Evolutionary conservation across 352 stramenopile genomes (phyloP), one percentile per base, ranked within the genome.

Genomic region (Lagenidium sp.): DNA sequence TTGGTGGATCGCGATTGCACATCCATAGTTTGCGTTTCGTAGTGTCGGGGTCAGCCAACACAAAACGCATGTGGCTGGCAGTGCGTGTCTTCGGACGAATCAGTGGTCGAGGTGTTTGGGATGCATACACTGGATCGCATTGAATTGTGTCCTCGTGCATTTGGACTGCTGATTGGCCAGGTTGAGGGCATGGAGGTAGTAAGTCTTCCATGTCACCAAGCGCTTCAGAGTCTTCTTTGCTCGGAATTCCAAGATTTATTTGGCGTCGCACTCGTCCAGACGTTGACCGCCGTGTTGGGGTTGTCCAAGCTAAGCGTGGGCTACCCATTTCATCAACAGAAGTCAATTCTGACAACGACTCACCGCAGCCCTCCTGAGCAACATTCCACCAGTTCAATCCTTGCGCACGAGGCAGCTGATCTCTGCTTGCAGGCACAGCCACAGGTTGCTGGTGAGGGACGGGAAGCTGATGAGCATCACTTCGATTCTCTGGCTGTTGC

Each of bases 171-270:
- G 30, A 26, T 57, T 41, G 18, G 11, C 3, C 10, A n/a, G n/a
- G n/a, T n/a, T n/a, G n/a, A n/a, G 71, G 77, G 18, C 57, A 57
- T 6, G 69, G 68, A 18, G 70, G 58, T 4, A 88, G 37, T 18
- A 91, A 22, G 26, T 88, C 76, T 43, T 87, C 72, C 35, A 85
- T 78, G 35, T 82, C 70, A 2, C 44, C 53, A 36, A 82, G 6
- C 3, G 68, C 42, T 4, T 73, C 60, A 2, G 55, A 63, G 40
- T 78, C 56, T 23, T 82, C 68, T 1, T 54, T 43, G 40, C 42
- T 25, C 13, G n/a, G 41, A 35, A 4, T 16, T n/a, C 24, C 26
- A 18, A 53, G 31, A 30, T 47, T 24, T 15, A 53, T 11, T 18
- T 15, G 24, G 13, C 38, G 46, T 20, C 31, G 22, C 10, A 20